Percentiles rank a stretch among this genome's conserved stretches.
phyloP scores from a whole-genome alignment of 2,329 filamentous ascomycete genomes.

The Botryotinia calthae region DNA sequence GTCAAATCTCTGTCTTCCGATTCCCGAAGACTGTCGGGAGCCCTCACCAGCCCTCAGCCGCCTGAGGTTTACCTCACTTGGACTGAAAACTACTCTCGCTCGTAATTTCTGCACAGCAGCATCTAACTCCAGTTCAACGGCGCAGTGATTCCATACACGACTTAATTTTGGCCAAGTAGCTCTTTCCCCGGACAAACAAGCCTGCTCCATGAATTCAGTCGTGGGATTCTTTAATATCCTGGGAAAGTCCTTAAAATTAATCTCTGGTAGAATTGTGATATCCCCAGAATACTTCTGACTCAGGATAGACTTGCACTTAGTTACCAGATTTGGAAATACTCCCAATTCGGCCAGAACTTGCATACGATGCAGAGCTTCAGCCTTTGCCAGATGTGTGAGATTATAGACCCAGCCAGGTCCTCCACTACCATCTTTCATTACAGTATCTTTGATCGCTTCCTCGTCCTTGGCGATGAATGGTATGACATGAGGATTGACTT shows the following conservation, averaged over 20 bases:
- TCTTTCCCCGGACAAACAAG: conserved; percentile 73
- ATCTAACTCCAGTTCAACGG: conserved; percentile 83
- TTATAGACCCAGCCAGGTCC: conserved; percentile 58
- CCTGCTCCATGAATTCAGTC: conserved; percentile 78
- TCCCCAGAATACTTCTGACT: conserved; percentile 92
- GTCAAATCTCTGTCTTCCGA: conserved; percentile 29
- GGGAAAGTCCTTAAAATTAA: conserved; percentile 70
- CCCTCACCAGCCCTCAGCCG: conserved; percentile 31
- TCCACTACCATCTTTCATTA: conserved; percentile 34
- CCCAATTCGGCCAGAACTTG: conserved; percentile 78
- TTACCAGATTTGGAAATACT: conserved; percentile 73
- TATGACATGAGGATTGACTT: conserved; percentile 92
- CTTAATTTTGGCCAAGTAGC: conserved; percentile 91
- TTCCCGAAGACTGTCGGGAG: conserved; percentile 18
- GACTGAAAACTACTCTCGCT: conserved; percentile 52
- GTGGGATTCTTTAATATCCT: conserved; percentile 81
- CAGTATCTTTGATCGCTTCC: conserved; percentile 43
- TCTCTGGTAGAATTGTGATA: conserved; percentile 86
- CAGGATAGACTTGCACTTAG: conserved; percentile 76
- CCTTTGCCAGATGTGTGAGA: conserved; percentile 70
- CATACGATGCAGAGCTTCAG: conserved; percentile 77
- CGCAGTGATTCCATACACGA: conserved; percentile 80
- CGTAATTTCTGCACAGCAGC: conserved; percentile 67
- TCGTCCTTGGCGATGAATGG: conserved; percentile 80
- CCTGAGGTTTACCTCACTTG: conserved; percentile 37